Evolutionary conservation across 345 rosid species (phyloP).

Genomic region (Rhizophora mangle): DNA sequence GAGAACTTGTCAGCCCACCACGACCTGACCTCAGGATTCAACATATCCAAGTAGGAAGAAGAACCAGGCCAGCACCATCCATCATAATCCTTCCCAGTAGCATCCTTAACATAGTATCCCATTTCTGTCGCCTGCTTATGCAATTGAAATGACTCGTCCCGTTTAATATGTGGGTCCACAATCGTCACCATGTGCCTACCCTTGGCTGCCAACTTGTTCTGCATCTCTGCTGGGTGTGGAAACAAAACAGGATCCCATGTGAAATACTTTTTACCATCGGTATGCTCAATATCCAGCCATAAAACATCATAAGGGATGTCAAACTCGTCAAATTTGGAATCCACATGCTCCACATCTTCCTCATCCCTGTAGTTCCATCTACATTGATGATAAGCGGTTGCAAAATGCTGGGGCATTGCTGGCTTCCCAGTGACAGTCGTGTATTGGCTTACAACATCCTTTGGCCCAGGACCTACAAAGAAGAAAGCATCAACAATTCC

Average conservation of each 20-base stretch:
- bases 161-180: slow-evolving; percentile 94
- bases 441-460: slow-evolving; percentile 88
- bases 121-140: slow-evolving; percentile 80
- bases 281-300: slow-evolving; percentile 97
- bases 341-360: slow-evolving; percentile 95
- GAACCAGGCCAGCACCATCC: slow-evolving; percentile 99
- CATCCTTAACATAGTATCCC: slow-evolving; percentile 87
- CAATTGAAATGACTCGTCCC: slow-evolving; percentile 69
- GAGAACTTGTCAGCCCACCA: slow-evolving; percentile 91
- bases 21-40: slow-evolving; percentile 79
- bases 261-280: slow-evolving; percentile 86
- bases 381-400: slow-evolving; percentile 90
- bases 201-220: slow-evolving; percentile 72
- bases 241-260: slow-evolving; percentile 80
- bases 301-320: slow-evolving; percentile 96
- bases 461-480: slow-evolving; percentile 82
- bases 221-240: slow-evolving; percentile 94
- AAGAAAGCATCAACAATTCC: slow-evolving; percentile 94
- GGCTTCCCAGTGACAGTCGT: slow-evolving; percentile 71
- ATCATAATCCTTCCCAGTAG: slow-evolving; percentile 75
- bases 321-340: slow-evolving; percentile 87
- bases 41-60: slow-evolving; percentile 76
- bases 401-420: slow-evolving; percentile 85
- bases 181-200: slow-evolving; percentile 96
- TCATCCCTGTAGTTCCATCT: slow-evolving; percentile 99